Conservation (phyloP, 1,284 basidiomycete species). For the Ganoderma multipileum region DNA sequence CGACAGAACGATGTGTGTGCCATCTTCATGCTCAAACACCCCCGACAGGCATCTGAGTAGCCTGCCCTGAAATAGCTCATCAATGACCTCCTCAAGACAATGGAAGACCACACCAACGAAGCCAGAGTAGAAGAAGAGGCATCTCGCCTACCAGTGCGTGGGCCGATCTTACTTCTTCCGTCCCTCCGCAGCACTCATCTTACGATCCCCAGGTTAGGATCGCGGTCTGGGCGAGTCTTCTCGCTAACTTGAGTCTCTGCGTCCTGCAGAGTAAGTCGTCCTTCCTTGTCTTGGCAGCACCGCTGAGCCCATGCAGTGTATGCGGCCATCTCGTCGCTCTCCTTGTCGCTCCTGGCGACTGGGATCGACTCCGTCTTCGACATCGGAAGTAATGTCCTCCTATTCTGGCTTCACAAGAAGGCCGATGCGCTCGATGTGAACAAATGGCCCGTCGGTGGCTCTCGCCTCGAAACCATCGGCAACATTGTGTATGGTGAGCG, state of each 20-base stretch:
- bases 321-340: constrained; percentile 86
- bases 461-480: constrained; percentile 90
- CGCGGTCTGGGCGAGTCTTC: constrained; percentile 85
- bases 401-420: constrained; percentile 85
- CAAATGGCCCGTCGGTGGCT: constrained; percentile 93
- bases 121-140: constrained; percentile 70
- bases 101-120: constrained; percentile 85
- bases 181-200: constrained; percentile 7
- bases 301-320: constrained; percentile 59
- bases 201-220: constrained; percentile 72
- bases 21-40: constrained; percentile 13
- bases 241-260: constrained; percentile 77
- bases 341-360: constrained; percentile 90
- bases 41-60: not conserved
- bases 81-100: constrained; percentile 82
- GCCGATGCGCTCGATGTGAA: constrained; percentile 75
- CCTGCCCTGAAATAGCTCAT: constrained; percentile 67
- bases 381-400: constrained; percentile 87
- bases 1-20: constrained; percentile 80
- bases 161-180: constrained; percentile 5
- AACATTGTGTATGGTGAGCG: constrained; percentile 86
- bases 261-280: constrained; percentile 66
- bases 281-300: not conserved
- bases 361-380: constrained; percentile 93
- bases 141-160: constrained; percentile 67